Evolutionary conservation across 2,329 filamentous ascomycete species (phyloP).

Genomic region (Stemphylium vesicarium): DNA sequence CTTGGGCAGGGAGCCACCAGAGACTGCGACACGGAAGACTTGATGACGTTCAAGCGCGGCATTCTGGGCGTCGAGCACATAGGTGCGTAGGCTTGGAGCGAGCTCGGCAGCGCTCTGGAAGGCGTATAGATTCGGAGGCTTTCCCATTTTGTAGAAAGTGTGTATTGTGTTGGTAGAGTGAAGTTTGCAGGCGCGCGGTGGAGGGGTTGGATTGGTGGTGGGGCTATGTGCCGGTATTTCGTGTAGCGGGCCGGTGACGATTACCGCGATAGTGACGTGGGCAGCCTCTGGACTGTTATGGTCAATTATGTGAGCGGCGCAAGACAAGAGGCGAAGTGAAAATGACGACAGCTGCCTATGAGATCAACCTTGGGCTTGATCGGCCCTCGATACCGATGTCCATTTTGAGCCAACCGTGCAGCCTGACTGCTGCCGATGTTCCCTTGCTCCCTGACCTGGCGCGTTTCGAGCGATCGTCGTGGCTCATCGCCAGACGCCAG

Average conservation of each 20-base stretch:
- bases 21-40: conserved; percentile 89
- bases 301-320: background rate
- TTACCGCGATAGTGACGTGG: conserved; percentile 23
- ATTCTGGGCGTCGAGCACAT: conserved; percentile 82
- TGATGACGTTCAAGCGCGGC: conserved; percentile 79
- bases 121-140: conserved; percentile 72
- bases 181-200: conserved; percentile 17
- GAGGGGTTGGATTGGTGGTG: conserved; percentile 21
- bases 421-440: conserved; percentile 11
- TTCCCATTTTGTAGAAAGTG: conserved; percentile 43
- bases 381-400: conserved; percentile 14
- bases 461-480: conserved; percentile 12
- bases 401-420: conserved; percentile 18
- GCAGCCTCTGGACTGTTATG: conserved; percentile 4
- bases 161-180: conserved; percentile 14
- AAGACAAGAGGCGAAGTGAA: background rate
- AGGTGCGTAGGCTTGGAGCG: conserved; percentile 77
- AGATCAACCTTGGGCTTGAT: conserved; percentile 2
- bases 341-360: conserved; percentile 8
- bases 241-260: conserved; percentile 19
- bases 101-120: conserved; percentile 75
- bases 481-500: background rate
- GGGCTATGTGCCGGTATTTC: conserved; percentile 19
- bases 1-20: conserved; percentile 89
- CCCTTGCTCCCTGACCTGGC: conserved; percentile 10